Percentiles rank a stretch among this genome's conserved stretches.
These are phyloP conservation scores for Rachicladosporium sp. DNA, from an alignment of 2,329 filamentous ascomycete species.

Conservation along the genomic window DNA sequence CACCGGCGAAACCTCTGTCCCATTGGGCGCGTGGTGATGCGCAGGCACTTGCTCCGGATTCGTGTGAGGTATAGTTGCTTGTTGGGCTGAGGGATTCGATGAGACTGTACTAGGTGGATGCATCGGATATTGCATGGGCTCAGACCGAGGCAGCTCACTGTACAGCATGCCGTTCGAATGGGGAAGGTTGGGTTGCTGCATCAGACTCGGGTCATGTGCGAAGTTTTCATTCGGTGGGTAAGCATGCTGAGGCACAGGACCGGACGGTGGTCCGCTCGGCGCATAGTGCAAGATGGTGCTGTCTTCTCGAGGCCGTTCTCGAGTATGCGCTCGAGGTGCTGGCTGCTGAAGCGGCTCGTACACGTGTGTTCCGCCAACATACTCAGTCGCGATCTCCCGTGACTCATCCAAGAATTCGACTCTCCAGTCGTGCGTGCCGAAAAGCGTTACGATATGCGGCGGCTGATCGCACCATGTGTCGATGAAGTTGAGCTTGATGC, in stretches of 20 bases:
- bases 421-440: slow-evolving; percentile 51
- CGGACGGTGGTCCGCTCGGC: slow-evolving; percentile 1
- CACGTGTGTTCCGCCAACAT: slow-evolving; percentile 61
- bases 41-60: background rate
- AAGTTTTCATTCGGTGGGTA: slow-evolving; percentile 38
- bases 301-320: slow-evolving; percentile 14
- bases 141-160: slow-evolving; percentile 9
- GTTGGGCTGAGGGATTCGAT: slow-evolving; percentile 12
- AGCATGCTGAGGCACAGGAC: slow-evolving; percentile 29
- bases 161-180: too few relatives aligned
- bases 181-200: slow-evolving; percentile 21
- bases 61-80: slow-evolving; percentile 9
- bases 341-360: slow-evolving; percentile 42
- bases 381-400: slow-evolving; percentile 78
- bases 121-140: slow-evolving; percentile 16
- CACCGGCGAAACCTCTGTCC: background rate
- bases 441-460: slow-evolving; percentile 40
- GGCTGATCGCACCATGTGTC: slow-evolving; percentile 64
- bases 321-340: slow-evolving; percentile 20
- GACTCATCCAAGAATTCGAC: slow-evolving; percentile 82
- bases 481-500: slow-evolving; percentile 81
- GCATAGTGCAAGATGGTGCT: too few relatives aligned
- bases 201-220: slow-evolving; percentile 17
- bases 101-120: slow-evolving; percentile 13
- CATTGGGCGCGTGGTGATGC: background rate